These are phyloP conservation scores for Pseudocercospora vitis DNA, from an alignment of 2,329 filamentous ascomycete species.

Conservation along the genomic window DNA sequence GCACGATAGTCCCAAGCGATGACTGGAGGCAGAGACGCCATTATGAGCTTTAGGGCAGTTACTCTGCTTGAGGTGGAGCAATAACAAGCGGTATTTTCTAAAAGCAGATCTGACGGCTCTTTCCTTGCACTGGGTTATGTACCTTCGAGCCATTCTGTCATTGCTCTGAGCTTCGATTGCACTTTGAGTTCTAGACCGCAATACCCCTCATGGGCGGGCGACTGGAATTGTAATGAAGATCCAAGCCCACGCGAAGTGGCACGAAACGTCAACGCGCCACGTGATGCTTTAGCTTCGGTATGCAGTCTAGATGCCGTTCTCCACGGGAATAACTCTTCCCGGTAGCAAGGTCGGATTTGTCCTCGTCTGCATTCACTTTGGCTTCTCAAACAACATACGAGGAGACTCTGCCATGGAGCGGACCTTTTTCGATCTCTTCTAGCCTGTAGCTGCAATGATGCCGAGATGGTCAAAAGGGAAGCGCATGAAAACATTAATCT, in stretches of 20 bases:
- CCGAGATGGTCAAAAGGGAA: constrained; percentile 5
- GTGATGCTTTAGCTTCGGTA: too few species aligned
- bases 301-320: too few species aligned
- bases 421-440: constrained; percentile 59
- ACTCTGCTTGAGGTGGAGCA: background rate
- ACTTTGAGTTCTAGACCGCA: constrained; percentile 1
- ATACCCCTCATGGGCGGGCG: constrained; percentile 4
- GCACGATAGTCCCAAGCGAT: constrained; percentile 19
- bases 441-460: background rate
- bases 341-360: constrained; percentile 5
- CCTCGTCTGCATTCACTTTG: constrained; percentile 65
- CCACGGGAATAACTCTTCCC: too few species aligned
- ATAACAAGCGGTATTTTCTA: background rate
- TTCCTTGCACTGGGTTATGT: background rate
- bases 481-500: constrained; percentile 48
- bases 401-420: constrained; percentile 72
- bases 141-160: background rate
- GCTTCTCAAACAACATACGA: constrained; percentile 84
- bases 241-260: constrained; percentile 4
- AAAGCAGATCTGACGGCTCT: background rate
- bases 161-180: background rate
- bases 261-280: background rate
- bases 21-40: constrained; percentile 13
- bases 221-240: background rate
- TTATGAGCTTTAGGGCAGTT: background rate